Percentiles rank a stretch among this genome's conserved stretches.
Conservation (phyloP, 2,329 filamentous ascomycete species). For the Piedraia hortae region DNA sequence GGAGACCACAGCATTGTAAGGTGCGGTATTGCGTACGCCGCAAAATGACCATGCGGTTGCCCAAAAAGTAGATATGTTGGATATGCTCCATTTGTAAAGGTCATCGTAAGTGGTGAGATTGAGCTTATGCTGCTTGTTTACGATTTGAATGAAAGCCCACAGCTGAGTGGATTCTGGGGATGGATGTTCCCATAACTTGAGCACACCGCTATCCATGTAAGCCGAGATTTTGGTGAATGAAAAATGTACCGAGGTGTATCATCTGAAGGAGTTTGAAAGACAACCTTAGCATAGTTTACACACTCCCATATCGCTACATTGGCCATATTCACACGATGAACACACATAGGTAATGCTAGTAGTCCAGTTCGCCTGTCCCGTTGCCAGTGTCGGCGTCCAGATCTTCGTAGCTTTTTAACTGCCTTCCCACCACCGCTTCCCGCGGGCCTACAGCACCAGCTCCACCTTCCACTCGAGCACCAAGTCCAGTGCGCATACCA, state of each 20-base stretch:
- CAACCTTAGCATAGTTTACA: too few relatives aligned
- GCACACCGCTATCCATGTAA: too few relatives aligned
- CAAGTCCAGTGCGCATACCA: constrained; percentile 2
- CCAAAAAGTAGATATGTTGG: constrained; percentile 55
- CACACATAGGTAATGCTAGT: too few relatives aligned
- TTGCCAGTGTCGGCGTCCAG: constrained; percentile 42
- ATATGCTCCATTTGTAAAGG: constrained; percentile 68
- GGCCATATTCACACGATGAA: too few relatives aligned
- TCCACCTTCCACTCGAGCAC: constrained; percentile 27
- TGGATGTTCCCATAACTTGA: constrained; percentile 16
- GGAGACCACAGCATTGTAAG: constrained; percentile 40
- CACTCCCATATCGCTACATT: too few relatives aligned
- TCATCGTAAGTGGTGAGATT: constrained; percentile 37
- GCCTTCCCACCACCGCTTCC: constrained; percentile 77
- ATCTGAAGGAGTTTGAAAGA: too few relatives aligned
- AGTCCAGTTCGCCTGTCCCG: constrained; percentile 68
- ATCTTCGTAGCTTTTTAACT: constrained; percentile 91
- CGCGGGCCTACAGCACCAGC: constrained; percentile 52
- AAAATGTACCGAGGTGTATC: too few relatives aligned
- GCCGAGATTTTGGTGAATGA: too few relatives aligned
- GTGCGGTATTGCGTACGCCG: constrained; percentile 39
- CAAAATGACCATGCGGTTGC: constrained; percentile 61
- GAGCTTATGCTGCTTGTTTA: constrained; percentile 40
- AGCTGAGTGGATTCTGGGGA: constrained; percentile 18
- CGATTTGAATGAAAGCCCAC: constrained; percentile 24